These are phyloP conservation scores for Cercospora zeae-maydis DNA, from an alignment of 2,329 filamentous ascomycete species.

Conservation along the genomic window DNA sequence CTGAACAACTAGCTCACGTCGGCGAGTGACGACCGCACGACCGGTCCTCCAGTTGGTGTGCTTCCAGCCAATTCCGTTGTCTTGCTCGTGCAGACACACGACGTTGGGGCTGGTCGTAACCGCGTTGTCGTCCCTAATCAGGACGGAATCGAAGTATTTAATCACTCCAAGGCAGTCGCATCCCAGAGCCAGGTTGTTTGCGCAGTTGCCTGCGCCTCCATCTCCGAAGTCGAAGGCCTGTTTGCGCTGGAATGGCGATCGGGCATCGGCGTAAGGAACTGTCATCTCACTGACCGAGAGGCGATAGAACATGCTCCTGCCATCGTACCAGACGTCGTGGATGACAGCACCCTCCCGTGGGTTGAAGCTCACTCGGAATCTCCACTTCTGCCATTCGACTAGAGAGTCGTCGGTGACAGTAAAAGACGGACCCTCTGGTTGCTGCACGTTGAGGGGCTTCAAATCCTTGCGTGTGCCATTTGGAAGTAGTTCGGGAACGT, in stretches of 20 bases:
- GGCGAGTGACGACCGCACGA: slow-evolving; percentile 59
- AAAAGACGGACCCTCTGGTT: slow-evolving; percentile 67
- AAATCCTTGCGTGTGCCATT: slow-evolving; percentile 41
- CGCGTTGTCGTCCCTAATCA: slow-evolving; percentile 53
- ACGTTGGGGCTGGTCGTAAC: slow-evolving; percentile 57
- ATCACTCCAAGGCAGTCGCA: slow-evolving; percentile 62
- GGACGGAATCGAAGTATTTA: slow-evolving; percentile 57
- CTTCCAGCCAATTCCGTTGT: slow-evolving; percentile 67
- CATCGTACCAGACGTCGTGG: slow-evolving; percentile 66
- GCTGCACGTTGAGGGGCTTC: slow-evolving; percentile 69
- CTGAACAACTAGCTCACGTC: slow-evolving; percentile 62
- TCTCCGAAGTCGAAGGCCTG: slow-evolving; percentile 71
- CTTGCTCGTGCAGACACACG: slow-evolving; percentile 66
- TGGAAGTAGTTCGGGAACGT: slow-evolving; percentile 41
- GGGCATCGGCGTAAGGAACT: slow-evolving; percentile 58
- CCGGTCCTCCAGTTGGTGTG: slow-evolving; percentile 66
- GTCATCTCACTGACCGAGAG: slow-evolving; percentile 65
- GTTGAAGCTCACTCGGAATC: slow-evolving; percentile 66
- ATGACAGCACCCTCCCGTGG: slow-evolving; percentile 67
- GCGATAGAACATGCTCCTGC: slow-evolving; percentile 62
- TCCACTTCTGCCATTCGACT: slow-evolving; percentile 50
- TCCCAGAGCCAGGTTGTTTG: slow-evolving; percentile 65
- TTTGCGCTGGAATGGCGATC: slow-evolving; percentile 64
- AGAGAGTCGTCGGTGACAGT: slow-evolving; percentile 48
- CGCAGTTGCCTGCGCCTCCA: slow-evolving; percentile 61